Percentiles rank a stretch among this genome's conserved stretches.
These are phyloP conservation scores for Leccinum truebloodii DNA, from an alignment of 768 basidiomycete genomes.

Conservation along the genomic window DNA sequence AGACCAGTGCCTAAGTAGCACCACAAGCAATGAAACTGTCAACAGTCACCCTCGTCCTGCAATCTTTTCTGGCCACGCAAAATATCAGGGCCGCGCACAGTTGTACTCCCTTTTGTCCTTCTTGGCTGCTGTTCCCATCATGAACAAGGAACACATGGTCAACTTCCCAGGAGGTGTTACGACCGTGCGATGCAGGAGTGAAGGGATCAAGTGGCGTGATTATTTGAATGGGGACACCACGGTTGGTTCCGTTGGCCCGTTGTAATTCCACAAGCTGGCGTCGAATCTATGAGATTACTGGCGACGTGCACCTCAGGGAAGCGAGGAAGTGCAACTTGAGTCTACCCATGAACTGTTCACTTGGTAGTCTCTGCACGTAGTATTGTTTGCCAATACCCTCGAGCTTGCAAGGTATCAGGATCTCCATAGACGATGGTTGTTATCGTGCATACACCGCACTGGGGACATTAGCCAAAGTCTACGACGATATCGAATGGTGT, in stretches of 20 bases:
- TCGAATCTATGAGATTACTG: neutral
- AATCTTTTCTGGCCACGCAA: constrained; percentile 37
- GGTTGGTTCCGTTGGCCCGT: neutral
- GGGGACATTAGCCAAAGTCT: neutral
- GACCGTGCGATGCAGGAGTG: neutral
- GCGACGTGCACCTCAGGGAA: neutral
- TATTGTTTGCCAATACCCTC: neutral
- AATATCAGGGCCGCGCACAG: constrained; percentile 69
- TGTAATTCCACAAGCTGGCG: neutral
- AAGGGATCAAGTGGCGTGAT: constrained; percentile 6
- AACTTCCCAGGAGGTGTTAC: neutral
- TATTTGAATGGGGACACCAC: no score
- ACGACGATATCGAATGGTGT: neutral
- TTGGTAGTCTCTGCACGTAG: neutral
- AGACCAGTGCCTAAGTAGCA: neutral
- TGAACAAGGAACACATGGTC: constrained; percentile 2
- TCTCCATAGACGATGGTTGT: neutral
- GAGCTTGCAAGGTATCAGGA: neutral
- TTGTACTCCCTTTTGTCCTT: constrained; percentile 82
- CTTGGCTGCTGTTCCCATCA: constrained; percentile 27
- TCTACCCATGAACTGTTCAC: neutral
- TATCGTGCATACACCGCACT: neutral
- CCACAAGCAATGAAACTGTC: neutral
- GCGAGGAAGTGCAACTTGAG: neutral
- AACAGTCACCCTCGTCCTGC: neutral